phyloP scores from a whole-genome alignment of 495 filamentous ascomycete species.

The Lophiostoma macrostomum region DNA sequence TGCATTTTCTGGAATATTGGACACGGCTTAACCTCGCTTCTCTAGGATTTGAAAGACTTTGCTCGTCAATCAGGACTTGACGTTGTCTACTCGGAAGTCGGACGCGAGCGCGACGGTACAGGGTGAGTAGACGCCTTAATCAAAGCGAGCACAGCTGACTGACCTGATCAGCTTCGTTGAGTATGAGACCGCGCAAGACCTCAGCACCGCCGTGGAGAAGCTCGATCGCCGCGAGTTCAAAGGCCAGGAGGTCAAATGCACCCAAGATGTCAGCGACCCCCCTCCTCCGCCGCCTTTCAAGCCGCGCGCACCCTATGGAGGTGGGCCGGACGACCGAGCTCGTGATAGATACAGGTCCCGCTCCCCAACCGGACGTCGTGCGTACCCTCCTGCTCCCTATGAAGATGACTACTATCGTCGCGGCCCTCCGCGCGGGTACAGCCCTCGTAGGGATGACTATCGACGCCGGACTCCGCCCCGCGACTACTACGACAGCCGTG shows the following conservation, averaged over 20 bases:
- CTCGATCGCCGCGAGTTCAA: conserved; percentile 91
- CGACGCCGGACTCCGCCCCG: conserved; percentile 76
- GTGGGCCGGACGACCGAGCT: conserved; percentile 59
- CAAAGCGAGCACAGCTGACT: conserved; percentile 34
- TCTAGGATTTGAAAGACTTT: conserved; percentile 99
- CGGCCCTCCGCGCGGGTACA: conserved; percentile 75
- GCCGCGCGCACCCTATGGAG: conserved; percentile 25
- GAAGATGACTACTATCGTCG: conserved; percentile 64
- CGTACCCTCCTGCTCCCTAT: conserved; percentile 55
- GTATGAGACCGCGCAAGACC: conserved; percentile 87
- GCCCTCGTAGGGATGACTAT: conserved; percentile 75
- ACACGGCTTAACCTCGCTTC: conserved; percentile 58
- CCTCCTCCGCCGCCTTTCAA: conserved; percentile 42
- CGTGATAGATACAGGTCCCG: conserved; percentile 73
- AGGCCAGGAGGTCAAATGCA: conserved; percentile 74
- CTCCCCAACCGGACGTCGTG: conserved; percentile 64
- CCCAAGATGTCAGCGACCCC: conserved; percentile 69
- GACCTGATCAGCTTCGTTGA: conserved; percentile 78
- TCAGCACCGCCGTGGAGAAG: conserved; percentile 88
- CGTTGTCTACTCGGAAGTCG: conserved; percentile 96
- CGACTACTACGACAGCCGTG: conserved; percentile 79
- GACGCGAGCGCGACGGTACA: conserved; percentile 86
- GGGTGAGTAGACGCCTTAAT: conserved; percentile 59
- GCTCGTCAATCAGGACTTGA: conserved; percentile 94
- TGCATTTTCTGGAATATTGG: conserved; percentile 43